A percentile compares a stretch with the other conserved stretches of the same genome.
phyloP scores from a whole-genome alignment of 2,329 filamentous ascomycete genomes.

The Verticillium nubilum region DNA sequence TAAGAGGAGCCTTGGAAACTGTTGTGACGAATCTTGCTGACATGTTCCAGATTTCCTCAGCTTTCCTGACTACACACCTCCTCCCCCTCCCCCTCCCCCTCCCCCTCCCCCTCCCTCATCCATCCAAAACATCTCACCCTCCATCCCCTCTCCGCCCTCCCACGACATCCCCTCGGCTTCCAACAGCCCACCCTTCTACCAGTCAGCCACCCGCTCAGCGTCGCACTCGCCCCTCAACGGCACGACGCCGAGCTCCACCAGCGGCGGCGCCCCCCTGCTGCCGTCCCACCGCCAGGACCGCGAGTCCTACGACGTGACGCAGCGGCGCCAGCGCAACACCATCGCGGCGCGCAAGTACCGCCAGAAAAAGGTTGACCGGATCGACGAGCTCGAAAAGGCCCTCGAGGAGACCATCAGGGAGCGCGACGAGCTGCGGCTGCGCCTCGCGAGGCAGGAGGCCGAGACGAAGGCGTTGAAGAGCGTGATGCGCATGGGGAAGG shows the following conservation, averaged over 20 bases:
- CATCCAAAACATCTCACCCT: background rate
- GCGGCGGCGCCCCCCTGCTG: background rate
- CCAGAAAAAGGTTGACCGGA: constrained; percentile 64
- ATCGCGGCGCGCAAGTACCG: constrained; percentile 67
- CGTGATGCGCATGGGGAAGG: constrained; percentile 27
- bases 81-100: too few species aligned
- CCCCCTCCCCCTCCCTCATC: background rate
- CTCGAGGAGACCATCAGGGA: constrained; percentile 55
- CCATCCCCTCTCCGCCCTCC: background rate
- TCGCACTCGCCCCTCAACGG: constrained; percentile 1
- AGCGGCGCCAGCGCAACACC: constrained; percentile 64
- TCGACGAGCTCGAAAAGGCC: constrained; percentile 54
- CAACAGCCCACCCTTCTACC: constrained; percentile 5
- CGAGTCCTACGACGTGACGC: constrained; percentile 17
- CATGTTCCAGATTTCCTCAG: background rate
- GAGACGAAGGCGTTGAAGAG: constrained; percentile 57
- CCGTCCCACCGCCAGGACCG: background rate
- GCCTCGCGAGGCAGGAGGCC: constrained; percentile 59
- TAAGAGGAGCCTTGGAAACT: too few species aligned
- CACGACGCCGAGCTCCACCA: constrained; percentile 5
- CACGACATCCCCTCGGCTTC: constrained; percentile 1
- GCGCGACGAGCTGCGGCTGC: constrained; percentile 56
- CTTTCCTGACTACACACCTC: background rate
- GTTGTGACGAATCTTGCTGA: background rate
- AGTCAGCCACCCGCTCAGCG: constrained; percentile 3